These are phyloP conservation scores for Furcasterigmium sp. DNA, from an alignment of 2,329 filamentous ascomycete species.

Conservation along the genomic window DNA sequence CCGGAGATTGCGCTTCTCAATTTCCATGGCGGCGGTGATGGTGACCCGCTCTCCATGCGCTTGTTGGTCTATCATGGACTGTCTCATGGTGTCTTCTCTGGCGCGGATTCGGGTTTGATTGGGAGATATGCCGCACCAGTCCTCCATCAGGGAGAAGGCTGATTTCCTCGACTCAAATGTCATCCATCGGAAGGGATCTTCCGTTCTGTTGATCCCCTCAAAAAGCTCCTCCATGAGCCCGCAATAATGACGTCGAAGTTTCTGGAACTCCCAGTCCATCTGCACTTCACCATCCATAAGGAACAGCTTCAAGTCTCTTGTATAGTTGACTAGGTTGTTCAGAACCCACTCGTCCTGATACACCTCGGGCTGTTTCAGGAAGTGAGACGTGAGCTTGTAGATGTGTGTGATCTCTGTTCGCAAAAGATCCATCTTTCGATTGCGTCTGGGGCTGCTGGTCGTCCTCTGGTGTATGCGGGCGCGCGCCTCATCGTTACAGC, in stretches of 20 bases:
- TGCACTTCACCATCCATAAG: conserved; percentile 93
- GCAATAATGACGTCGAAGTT: conserved; percentile 87
- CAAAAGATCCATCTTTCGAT: conserved; percentile 77
- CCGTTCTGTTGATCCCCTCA: conserved; percentile 80
- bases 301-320: conserved; percentile 89
- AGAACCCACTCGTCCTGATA: conserved; percentile 88
- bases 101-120: conserved; percentile 79
- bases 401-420: conserved; percentile 95
- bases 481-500: conserved; percentile 85
- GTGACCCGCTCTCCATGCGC: conserved; percentile 70
- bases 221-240: conserved; percentile 90
- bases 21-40: conserved; percentile 86
- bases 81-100: conserved; percentile 81
- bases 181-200: conserved; percentile 88
- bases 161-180: conserved; percentile 95
- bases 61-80: conserved; percentile 77
- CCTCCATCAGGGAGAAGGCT: conserved; percentile 94
- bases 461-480: conserved; percentile 81
- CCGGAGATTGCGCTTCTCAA: conserved; percentile 88
- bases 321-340: conserved; percentile 80
- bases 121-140: conserved; percentile 97
- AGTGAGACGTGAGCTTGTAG: conserved; percentile 89
- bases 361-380: conserved; percentile 72
- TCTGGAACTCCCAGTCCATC: conserved; percentile 91
- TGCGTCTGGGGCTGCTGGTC: conserved; percentile 75